Evolutionary conservation across 768 basidiomycete genomes (phyloP).

Genomic region (Clitopilus passeckerianus): DNA sequence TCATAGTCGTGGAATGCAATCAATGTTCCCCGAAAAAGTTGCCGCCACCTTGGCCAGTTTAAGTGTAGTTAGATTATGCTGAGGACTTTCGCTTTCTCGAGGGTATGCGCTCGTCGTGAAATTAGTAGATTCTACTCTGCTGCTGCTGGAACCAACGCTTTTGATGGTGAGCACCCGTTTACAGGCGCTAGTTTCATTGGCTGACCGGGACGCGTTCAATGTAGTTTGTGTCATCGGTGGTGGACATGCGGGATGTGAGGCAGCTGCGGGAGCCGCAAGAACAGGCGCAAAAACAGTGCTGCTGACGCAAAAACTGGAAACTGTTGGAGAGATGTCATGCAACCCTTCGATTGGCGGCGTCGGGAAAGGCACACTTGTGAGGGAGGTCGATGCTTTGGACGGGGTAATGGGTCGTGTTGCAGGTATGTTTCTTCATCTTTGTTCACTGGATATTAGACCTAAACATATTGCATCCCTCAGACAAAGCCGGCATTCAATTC

Average conservation of each 20-base stretch:
- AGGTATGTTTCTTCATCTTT: constrained; percentile 39
- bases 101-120: not conserved
- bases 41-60: not conserved
- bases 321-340: constrained; percentile 80
- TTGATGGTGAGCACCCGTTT: constrained; percentile 9
- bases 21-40: not conserved
- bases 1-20: not conserved
- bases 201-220: not conserved
- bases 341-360: constrained; percentile 92
- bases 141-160: not conserved
- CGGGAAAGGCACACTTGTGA: constrained; percentile 88
- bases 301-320: constrained; percentile 77
- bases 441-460: not conserved
- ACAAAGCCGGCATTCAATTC: constrained; percentile 87
- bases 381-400: constrained; percentile 88
- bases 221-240: constrained; percentile 84
- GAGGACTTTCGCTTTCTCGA: not conserved
- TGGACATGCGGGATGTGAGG: constrained; percentile 92
- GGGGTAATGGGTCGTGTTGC: constrained; percentile 82
- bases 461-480: constrained; percentile 26
- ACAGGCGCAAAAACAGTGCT: constrained; percentile 78
- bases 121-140: not conserved
- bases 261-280: constrained; percentile 81
- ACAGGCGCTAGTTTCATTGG: not conserved
- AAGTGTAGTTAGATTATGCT: not conserved